Evolutionary conservation across 805 yeast species (phyloP).

Genomic region (Cyberlindnera maritima): DNA sequence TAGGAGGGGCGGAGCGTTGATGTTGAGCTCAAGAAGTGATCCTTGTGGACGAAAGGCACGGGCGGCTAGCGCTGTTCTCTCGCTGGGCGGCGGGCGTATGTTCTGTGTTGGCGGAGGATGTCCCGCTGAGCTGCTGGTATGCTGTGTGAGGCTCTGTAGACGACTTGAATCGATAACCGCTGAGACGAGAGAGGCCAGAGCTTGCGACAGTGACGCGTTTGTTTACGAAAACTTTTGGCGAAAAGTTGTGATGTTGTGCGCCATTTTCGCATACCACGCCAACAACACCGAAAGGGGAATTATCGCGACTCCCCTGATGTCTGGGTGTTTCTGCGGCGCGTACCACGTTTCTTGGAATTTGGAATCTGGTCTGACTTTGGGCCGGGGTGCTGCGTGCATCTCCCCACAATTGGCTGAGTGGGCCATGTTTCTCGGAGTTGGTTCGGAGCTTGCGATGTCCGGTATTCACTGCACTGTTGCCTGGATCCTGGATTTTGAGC

Average conservation of each 20-base stretch:
- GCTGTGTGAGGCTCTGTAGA: not conserved
- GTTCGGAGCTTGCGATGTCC: not conserved
- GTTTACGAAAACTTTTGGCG: constrained; percentile 19
- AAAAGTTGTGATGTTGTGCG: constrained; percentile 1
- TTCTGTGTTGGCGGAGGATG: not conserved
- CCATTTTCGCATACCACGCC: constrained; percentile 7
- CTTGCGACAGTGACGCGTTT: constrained; percentile 9
- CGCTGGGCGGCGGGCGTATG: not conserved
- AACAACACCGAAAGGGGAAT: not conserved
- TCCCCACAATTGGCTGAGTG: too few species aligned
- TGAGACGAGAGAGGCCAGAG: not conserved
- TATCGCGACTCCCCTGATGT: too few species aligned
- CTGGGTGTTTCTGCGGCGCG: too few species aligned
- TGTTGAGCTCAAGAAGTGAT: not conserved
- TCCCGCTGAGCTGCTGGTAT: not conserved
- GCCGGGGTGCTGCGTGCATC: too few species aligned
- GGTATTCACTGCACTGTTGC: too few species aligned
- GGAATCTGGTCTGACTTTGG: too few species aligned
- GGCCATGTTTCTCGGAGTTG: not conserved
- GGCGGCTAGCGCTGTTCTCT: not conserved
- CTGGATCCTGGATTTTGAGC: too few species aligned
- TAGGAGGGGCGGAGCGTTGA: too few species aligned
- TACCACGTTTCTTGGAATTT: not conserved
- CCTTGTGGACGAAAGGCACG: not conserved
- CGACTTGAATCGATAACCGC: not conserved